Evolutionary conservation across 78 protist species (phyloP).

Genomic region (Anaeramoeba ignava): DNA sequence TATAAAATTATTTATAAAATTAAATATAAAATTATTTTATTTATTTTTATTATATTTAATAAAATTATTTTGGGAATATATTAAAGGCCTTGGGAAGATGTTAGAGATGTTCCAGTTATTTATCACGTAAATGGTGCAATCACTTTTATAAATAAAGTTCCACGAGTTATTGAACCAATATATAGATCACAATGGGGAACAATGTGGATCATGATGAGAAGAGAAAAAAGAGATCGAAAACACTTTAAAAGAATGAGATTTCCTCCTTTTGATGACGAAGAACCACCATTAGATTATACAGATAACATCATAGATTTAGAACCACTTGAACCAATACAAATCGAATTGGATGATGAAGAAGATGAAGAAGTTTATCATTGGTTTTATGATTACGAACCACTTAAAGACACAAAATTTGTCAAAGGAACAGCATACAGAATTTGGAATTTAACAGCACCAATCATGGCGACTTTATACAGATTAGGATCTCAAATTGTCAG

Average conservation of each 20-base stretch:
- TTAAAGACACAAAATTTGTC: slow-evolving; percentile 44
- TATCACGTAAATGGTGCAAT: slow-evolving; percentile 98
- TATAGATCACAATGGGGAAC: slow-evolving; percentile 98
- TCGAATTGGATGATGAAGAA: slow-evolving; percentile 90
- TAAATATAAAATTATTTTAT: no score
- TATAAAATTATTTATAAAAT: no score
- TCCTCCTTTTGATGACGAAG: slow-evolving; percentile 80
- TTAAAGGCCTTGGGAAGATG: slow-evolving; percentile 6
- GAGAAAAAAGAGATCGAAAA: slow-evolving; percentile 93
- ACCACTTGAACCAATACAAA: slow-evolving; percentile 80
- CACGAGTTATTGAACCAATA: slow-evolving; percentile 93
- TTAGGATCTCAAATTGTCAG: slow-evolving; percentile 77
- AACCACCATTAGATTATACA: slow-evolving; percentile 97
- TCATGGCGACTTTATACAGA: slow-evolving; percentile 75
- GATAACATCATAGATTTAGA: slow-evolving; percentile 90
- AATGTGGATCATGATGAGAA: slow-evolving; percentile 97
- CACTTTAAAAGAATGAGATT: slow-evolving; percentile 93
- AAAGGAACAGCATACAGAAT: slow-evolving; percentile 62
- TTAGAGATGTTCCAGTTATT: slow-evolving; percentile 71
- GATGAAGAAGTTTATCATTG: slow-evolving; percentile 83
- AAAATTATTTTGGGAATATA: not conserved
- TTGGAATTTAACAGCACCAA: slow-evolving; percentile 81
- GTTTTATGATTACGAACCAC: slow-evolving; percentile 92
- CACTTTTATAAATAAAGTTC: slow-evolving; percentile 96
- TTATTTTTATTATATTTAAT: no score